A percentile compares a stretch with the other conserved stretches of the same genome.
Conservation (phyloP, 495 filamentous ascomycete genomes). For the Podospora bellae-mahoneyi region DNA sequence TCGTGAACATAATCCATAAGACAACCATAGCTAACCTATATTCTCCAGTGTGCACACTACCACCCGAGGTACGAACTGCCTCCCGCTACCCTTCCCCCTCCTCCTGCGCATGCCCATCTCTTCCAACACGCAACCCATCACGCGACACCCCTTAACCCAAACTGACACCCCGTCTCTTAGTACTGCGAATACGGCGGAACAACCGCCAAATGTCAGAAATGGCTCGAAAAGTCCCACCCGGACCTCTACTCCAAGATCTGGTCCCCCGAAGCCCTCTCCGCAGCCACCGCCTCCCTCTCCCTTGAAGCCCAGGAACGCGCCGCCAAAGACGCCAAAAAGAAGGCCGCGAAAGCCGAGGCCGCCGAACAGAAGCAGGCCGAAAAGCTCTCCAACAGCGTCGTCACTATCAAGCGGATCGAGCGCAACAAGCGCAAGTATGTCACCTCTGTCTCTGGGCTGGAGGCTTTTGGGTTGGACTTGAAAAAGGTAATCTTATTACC, state of each 20-base stretch:
- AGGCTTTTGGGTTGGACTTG: conserved; percentile 84
- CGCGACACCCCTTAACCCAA: background rate
- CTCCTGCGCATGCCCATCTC: too few species aligned
- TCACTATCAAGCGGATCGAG: conserved; percentile 94
- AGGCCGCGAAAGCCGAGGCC: conserved; percentile 82
- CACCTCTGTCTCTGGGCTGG: conserved; percentile 82
- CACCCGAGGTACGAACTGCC: conserved; percentile 74
- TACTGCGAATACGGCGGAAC: conserved; percentile 98
- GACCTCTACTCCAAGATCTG: conserved; percentile 74
- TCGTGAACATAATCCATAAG: conserved; percentile 12
- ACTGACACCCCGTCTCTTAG: conserved; percentile 42
- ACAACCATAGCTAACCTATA: conserved; percentile 14
- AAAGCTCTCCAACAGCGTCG: conserved; percentile 69
- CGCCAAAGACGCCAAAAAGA: conserved; percentile 87
- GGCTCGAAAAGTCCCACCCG: conserved; percentile 74
- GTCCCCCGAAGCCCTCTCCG: conserved; percentile 78
- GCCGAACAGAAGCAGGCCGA: conserved; percentile 76
- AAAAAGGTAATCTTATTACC: conserved; percentile 62
- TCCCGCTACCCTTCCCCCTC: conserved; percentile 15
- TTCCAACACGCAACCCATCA: background rate
- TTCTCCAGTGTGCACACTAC: conserved; percentile 77
- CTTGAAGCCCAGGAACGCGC: conserved; percentile 87
- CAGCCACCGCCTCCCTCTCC: conserved; percentile 78
- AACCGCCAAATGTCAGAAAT: conserved; percentile 96
- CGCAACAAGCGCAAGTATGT: conserved; percentile 96